Base-by-base conservation (phyloP, 441 rosid species). In the Populus tomentosa region DNA sequence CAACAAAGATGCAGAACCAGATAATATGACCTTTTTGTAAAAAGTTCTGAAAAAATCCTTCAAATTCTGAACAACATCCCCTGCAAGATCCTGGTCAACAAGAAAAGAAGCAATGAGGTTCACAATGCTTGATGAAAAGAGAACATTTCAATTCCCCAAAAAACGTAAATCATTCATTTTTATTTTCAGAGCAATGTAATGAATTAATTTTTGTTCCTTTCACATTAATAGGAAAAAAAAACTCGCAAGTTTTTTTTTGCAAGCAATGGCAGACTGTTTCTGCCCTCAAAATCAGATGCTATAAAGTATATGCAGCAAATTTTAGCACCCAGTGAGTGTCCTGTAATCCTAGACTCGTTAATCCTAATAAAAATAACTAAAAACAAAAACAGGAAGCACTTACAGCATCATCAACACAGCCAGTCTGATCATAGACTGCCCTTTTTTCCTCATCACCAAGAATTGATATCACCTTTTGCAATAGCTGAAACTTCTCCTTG, bases 391-490 rank as follows among this genome's bases (percentile, higher is more conserved):
- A 28, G n/a, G 2, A 33, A 71, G 62, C 62, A 90, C 98, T 92
- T 82, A 94, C 97, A 79, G 89, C 91, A 83, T 95, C 98, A 84
- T 94, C 92, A 67, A 89, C 86, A 67, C 96, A 92, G 53, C 98
- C 98, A 79, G 99, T 94, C 85, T 92, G 92, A 77, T 94, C 98
- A 84, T 92, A 94, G 23, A 94, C 74, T 0, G 90, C 94, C 2
- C 94, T 84, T 78, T 94, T 94, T 86, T 94, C 98, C 80, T 89
- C 94, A 74, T 96, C 98, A 4, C 97, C 98, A 5, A 96, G 94
- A 84, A 96, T 85, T 0, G 96, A 90, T 59, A 96, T 92, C 82
- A 92, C 96, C 87, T 91, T 96, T 83, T 96, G 98, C 85, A 96
- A 79, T 79, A 91, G 96, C 90, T 96, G 97, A 84, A 94, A 94